These are phyloP conservation scores for Beauveria asiatica DNA, from an alignment of 2,329 filamentous ascomycete species.

Conservation along the genomic window DNA sequence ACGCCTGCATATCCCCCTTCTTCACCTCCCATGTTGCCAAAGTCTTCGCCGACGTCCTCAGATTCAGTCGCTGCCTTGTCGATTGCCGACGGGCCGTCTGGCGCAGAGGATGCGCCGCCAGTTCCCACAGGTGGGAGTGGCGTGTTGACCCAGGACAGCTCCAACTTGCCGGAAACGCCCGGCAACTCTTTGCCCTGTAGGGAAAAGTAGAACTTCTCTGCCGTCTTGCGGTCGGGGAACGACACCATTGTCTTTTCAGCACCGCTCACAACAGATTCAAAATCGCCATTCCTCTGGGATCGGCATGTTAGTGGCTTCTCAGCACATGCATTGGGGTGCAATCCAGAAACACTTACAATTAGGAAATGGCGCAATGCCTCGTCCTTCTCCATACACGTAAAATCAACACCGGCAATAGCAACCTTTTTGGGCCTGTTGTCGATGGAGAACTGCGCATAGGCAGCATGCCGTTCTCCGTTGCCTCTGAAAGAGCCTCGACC, in stretches of 20 bases:
- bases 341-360: conserved; percentile 41
- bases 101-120: neutral
- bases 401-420: conserved; percentile 54
- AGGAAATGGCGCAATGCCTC: conserved; percentile 65
- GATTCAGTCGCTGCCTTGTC: conserved; percentile 12
- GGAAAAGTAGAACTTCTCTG: conserved; percentile 59
- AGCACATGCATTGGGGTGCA: too few relatives aligned
- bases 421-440: conserved; percentile 69
- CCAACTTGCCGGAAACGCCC: conserved; percentile 52
- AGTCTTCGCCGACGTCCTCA: neutral
- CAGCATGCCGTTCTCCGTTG: conserved; percentile 41
- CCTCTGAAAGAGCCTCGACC: conserved; percentile 32
- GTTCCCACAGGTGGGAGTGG: conserved; percentile 18
- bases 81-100: conserved; percentile 10
- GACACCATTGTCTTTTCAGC: conserved; percentile 43
- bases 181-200: conserved; percentile 51
- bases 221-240: conserved; percentile 61
- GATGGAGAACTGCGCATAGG: conserved; percentile 56
- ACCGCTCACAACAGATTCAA: conserved; percentile 46
- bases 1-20: conserved; percentile 12
- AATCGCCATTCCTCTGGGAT: conserved; percentile 51
- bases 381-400: conserved; percentile 53
- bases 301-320: neutral
- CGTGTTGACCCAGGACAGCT: conserved; percentile 52
- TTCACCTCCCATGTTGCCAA: conserved; percentile 18